phyloP scores from a whole-genome alignment of 345 rosid genomes.

The Moricandia arvensis region DNA sequence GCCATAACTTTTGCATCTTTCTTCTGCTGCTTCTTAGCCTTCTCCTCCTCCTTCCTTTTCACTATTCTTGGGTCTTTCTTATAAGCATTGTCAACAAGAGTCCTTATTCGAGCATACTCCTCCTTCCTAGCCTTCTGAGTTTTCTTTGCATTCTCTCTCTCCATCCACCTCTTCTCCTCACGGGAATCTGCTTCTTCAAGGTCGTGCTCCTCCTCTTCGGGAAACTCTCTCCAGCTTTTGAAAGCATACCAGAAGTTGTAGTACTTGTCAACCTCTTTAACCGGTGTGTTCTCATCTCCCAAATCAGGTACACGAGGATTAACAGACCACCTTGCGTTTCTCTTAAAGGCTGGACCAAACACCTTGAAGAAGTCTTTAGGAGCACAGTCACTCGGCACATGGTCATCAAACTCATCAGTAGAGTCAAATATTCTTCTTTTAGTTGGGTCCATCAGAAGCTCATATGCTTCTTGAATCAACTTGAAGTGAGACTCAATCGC shows the following conservation, averaged over 20 bases:
- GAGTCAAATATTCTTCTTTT: slow-evolving; percentile 91
- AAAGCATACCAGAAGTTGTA: slow-evolving; percentile 82
- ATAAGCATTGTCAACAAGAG: slow-evolving; percentile 89
- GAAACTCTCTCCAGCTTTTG: slow-evolving; percentile 98
- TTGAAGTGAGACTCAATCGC: slow-evolving; percentile 88
- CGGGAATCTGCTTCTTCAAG: slow-evolving; percentile 93
- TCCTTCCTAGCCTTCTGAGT: slow-evolving; percentile 88
- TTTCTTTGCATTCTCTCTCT: slow-evolving; percentile 83
- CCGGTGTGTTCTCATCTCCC: slow-evolving; percentile 65
- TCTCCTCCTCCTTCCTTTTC: slow-evolving; percentile 77
- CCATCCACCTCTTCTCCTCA: slow-evolving; percentile 98
- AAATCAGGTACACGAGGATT: slow-evolving; percentile 61
- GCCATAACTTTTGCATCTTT: slow-evolving; percentile 73
- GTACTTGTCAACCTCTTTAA: slow-evolving; percentile 70
- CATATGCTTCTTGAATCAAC: slow-evolving; percentile 89
- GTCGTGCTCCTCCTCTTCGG: slow-evolving; percentile 90
- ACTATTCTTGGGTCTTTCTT: slow-evolving; percentile 78
- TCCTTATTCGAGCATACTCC: slow-evolving; percentile 73
- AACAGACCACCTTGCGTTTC: slow-evolving; percentile 95
- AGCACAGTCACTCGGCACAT: slow-evolving; percentile 78
- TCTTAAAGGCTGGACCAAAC: slow-evolving; percentile 92
- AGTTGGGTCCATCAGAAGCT: slow-evolving; percentile 73
- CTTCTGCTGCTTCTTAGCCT: slow-evolving; percentile 79
- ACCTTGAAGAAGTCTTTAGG: slow-evolving; percentile 93
- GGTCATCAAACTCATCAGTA: slow-evolving; percentile 96